Evolutionary conservation across 306 rosid species (phyloP), one percentile per base, ranked within the genome.

Genomic region (Vigna reflexopilosa): DNA sequence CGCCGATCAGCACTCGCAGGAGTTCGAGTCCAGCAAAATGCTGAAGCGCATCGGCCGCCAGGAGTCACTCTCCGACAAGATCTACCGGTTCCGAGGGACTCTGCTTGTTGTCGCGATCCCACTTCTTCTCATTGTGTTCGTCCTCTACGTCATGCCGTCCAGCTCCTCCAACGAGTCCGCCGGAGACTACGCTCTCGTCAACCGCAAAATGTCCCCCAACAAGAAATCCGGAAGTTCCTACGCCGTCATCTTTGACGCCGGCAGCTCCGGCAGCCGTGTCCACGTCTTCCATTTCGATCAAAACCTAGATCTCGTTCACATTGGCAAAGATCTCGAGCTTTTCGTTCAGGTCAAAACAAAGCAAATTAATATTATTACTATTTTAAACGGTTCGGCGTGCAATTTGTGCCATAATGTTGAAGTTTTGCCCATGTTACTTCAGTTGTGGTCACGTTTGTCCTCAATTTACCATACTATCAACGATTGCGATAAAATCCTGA

Each of bases 251-350:
- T 93, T 96, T 72, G 99, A 96, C 45, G 99, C 99, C 26, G 98
- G 99, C 7, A 96, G 99, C 88, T 96, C 99, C 22, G 99, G 99
- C 56, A 96, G 99, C 82, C 99, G 99, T 22, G 98, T 96, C 67
- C 99, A 96, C 57, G 99, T 96, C 64, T 96, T 89, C 72, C 84
- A 86, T 65, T 96, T 96, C 56, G 97, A 96, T 40, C 81, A 76
- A 14, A 82, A 84, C 40, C 88, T 91, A 26, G 90, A 96, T 85
- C 99, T 96, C 66, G 84, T 93, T 66, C 96, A 91, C 80, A 93
- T 96, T 75, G 99, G 98, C 70, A 87, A 87, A 71, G 97, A 88
- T 83, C 94, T 96, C 30, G 99, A 96, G 81, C 94, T 96, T 75
- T 96, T 96, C 81, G 9, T 42, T 6, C 96, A 93, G 91, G 98